Evolutionary conservation across 2,329 filamentous ascomycete genomes (phyloP), one percentile per base, ranked within the genome.

Genomic region (Cladosporium sp.): DNA sequence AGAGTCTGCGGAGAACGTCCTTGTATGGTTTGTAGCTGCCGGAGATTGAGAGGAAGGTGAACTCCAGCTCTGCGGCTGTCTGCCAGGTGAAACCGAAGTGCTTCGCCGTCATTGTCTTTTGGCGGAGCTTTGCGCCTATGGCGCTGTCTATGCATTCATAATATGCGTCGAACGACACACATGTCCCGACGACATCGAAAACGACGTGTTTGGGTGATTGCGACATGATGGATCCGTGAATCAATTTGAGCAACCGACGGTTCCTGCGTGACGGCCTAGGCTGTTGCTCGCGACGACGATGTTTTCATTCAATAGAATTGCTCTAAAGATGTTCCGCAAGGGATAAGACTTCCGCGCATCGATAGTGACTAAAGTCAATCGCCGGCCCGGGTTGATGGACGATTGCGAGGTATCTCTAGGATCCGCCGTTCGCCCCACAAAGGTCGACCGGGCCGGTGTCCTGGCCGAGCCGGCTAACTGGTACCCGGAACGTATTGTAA

Each of bases 181-280:
- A 70, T n/a, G 76, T 79, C 44, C 76, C 76, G 42, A 81, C 78
- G 2, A 81, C 71, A 58, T 71, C 68, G 56, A 67, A 67, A 35
- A 67, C 66, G n/a, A 64, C 59, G 46, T 63, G 58, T 54, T 64
- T 64, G 40, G 46, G 9, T 34, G 9, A 9, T 34, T 34, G 33
- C 13, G 9, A 9, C 33, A 9, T 13, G 9, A 9, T 34, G 9
- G 33, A 34, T 34, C 13, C 9, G 13, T 13, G 33, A 9, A 34
- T 34, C 9, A 9, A 9, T 34, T 9, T 34, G 33, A 9, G 13
- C 9, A 9, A 34, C 33, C 13, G 33, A 9, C 33, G 33, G 33
- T 9, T 13, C 13, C 33, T 34, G 13, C 13, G 33, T 34, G 9
- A 13, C 13, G 33, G 33, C 9, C 13, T 9, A 13, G 9, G 2